These are phyloP conservation scores for Arxiozyma bovina DNA, from an alignment of 1,139 yeast genomes.

Conservation along the genomic window DNA sequence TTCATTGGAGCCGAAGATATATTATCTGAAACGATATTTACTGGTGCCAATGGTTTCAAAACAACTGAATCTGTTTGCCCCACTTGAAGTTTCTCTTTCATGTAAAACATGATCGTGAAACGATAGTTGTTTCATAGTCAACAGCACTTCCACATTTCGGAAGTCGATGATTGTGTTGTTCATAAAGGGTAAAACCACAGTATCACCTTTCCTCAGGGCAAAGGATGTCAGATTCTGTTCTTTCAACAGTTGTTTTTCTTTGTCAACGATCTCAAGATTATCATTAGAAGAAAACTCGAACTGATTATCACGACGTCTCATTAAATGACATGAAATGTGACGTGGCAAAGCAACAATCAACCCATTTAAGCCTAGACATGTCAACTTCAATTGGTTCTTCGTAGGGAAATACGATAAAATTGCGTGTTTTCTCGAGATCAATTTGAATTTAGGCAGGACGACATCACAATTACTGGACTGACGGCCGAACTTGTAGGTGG, in stretches of 20 bases:
- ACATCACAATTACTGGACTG: slow-evolving; percentile 24
- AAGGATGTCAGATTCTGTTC: slow-evolving; percentile 40
- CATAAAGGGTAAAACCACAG: slow-evolving; percentile 47
- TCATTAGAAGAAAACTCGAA: slow-evolving; percentile 5
- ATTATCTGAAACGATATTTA: neutral
- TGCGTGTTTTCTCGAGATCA: slow-evolving; percentile 29
- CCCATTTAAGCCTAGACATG: slow-evolving; percentile 34
- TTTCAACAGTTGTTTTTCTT: slow-evolving; percentile 16
- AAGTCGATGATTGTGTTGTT: slow-evolving; percentile 49
- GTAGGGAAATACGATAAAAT: slow-evolving; percentile 24
- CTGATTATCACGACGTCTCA: neutral
- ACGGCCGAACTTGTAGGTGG: slow-evolving; percentile 25
- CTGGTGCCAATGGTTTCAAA: neutral
- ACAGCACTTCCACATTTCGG: slow-evolving; percentile 30
- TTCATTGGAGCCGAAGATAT: neutral
- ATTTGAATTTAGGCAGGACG: slow-evolving; percentile 23
- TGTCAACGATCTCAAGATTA: neutral
- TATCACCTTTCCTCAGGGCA: slow-evolving; percentile 46
- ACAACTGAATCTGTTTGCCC: neutral
- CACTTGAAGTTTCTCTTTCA: neutral
- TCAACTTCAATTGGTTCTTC: slow-evolving; percentile 27
- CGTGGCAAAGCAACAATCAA: slow-evolving; percentile 29
- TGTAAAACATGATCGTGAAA: slow-evolving; percentile 1
- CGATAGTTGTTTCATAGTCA: slow-evolving; percentile 8
- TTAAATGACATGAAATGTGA: slow-evolving; percentile 20